Percentiles rank a stretch among this genome's conserved stretches.
phyloP scores from a whole-genome alignment of 2,329 filamentous ascomycete genomes.

The Trichophyton mentagrophytes region DNA sequence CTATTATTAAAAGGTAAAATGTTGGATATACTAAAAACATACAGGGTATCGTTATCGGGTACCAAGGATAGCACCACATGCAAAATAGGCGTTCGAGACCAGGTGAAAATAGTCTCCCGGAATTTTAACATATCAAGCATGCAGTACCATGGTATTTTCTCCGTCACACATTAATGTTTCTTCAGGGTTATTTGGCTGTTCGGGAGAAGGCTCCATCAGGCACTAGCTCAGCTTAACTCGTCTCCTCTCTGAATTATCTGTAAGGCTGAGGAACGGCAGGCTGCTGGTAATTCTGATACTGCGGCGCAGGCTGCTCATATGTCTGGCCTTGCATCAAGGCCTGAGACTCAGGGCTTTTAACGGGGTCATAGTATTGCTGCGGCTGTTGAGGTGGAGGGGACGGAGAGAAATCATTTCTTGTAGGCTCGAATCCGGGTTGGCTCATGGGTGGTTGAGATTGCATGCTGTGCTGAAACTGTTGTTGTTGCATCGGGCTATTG shows the following conservation, averaged over 20 bases:
- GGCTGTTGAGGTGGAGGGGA: neutral
- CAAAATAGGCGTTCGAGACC: neutral
- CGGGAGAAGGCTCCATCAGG: neutral
- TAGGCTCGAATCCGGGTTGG: neutral
- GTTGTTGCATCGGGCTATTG: neutral
- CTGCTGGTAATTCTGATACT: neutral
- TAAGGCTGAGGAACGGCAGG: neutral
- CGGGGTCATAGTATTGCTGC: neutral
- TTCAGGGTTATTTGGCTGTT: neutral
- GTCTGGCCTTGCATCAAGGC: neutral
- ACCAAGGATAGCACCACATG: neutral
- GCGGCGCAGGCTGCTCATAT: neutral
- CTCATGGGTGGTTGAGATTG: neutral
- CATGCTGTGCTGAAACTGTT: neutral
- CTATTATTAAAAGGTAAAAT: neutral
- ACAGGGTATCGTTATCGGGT: neutral
- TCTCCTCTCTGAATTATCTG: neutral
- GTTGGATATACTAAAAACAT: neutral
- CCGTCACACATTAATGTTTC: neutral
- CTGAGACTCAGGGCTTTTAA: neutral
- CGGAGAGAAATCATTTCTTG: neutral
- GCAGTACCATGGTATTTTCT: too few species aligned
- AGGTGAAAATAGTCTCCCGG: neutral
- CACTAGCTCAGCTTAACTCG: neutral
- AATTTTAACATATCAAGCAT: too few species aligned